Evolutionary conservation across 179 eudicot genomes (phyloP).

Genomic region (Silene vulgaris): DNA sequence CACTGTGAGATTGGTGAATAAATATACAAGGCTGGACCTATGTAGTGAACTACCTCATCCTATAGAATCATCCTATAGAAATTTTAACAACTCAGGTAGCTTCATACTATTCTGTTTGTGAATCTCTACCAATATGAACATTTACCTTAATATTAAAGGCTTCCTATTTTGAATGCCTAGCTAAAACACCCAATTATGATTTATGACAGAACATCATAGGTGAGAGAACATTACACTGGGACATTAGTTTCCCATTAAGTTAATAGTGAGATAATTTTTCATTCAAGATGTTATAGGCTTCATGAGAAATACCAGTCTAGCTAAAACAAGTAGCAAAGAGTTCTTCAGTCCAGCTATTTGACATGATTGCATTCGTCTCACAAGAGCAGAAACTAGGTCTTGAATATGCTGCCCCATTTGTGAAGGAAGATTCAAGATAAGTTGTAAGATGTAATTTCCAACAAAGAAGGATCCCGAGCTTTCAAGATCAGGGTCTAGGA

Average conservation of each 20-base stretch:
- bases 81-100: not conserved
- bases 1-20: no score
- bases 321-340: conserved; percentile 77
- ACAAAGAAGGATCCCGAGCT: conserved; percentile 94
- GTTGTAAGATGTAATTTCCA: conserved; percentile 86
- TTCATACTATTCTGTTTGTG: not conserved
- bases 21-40: not conserved
- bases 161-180: not conserved
- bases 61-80: not conserved
- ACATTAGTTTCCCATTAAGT: not conserved
- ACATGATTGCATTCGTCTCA: conserved; percentile 86
- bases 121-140: not conserved
- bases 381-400: conserved; percentile 78
- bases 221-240: not conserved
- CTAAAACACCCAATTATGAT: not conserved
- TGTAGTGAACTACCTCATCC: not conserved
- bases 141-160: conserved; percentile 7
- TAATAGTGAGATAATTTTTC: not conserved
- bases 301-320: conserved; percentile 62
- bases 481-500: conserved; percentile 82
- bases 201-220: conserved; percentile 1
- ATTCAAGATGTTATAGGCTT: not conserved
- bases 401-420: conserved; percentile 89
- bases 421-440: conserved; percentile 86
- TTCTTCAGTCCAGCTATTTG: conserved; percentile 61